Base-by-base conservation (phyloP, 768 basidiomycete species). In the Podaxis sp. region DNA sequence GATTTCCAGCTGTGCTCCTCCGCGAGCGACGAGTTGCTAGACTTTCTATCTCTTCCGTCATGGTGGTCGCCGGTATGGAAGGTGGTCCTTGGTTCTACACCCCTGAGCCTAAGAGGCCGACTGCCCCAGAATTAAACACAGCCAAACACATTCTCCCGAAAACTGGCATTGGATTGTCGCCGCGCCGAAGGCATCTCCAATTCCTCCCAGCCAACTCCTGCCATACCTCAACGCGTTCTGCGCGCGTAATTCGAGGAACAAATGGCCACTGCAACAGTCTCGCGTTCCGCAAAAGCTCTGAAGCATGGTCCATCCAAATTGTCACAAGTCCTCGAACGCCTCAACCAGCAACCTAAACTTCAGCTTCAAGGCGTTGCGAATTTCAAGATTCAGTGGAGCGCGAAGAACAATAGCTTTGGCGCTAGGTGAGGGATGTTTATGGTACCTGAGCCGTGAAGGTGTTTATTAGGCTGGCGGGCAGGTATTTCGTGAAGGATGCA, bases 401-500 rank as follows among this genome's bases (percentile, higher is more conserved):
- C 77, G 36, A 77, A 78, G 68, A 89, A 90, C 69, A 87, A 89
- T 72, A 88, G 91, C 71, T 89, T 87, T 70, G 89, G 89, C 66
- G 88, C 89, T 28, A 81, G 88, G 91, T 90, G 59, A 66, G 84
- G 71, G 58, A 54, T 8, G 2, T 48, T 28, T 36, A 37, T 20
- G 61, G 58, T 28, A 37, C 17, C 24, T 44, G 46, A 20, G 20
- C 36, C 28, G 20, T 36, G 40, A 26, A 20, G 24, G 36, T 55
- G 30, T 62, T 26, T 0, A 67, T 15, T 53, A 3, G 28, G 12
- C 37, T n/a, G 40, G 12, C 4, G 11, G 28, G 12, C 40, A 91
- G 92, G 50, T 87, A 91, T 77, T 93, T 94, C 66, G 81, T 89
- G 41, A 90, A 89, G 70, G 86, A 93, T 44, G 82, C 90, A n/a